Percentiles rank a stretch among this genome's conserved stretches.
Evolutionary conservation across 768 basidiomycete species (phyloP).

Genomic region (Lactifluus rugatus): DNA sequence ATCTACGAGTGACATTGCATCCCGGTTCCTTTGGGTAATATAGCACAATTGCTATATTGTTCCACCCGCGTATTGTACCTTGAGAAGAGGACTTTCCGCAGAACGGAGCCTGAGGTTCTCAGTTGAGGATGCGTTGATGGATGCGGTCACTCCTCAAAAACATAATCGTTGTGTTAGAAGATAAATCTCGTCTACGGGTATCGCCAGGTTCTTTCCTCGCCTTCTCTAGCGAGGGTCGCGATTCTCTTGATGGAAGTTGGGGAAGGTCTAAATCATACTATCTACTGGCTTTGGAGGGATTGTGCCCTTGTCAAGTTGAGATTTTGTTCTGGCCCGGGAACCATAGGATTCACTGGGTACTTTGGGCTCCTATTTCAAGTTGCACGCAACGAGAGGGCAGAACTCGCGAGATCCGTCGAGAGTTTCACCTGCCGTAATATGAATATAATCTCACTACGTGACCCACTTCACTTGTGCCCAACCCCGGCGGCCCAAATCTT

Average conservation of each 20-base stretch:
- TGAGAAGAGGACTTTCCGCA: neutral
- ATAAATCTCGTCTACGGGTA: no score
- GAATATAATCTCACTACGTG: neutral
- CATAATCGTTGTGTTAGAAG: no score
- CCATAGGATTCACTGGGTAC: neutral
- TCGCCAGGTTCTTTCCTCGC: no score
- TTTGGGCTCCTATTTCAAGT: neutral
- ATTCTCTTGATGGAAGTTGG: no score
- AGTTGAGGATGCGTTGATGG: neutral
- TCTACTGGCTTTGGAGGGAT: neutral
- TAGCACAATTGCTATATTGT: neutral
- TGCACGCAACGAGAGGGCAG: neutral
- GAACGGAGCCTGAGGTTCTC: neutral
- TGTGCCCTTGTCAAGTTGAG: no score
- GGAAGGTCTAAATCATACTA: neutral
- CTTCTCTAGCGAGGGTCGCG: no score
- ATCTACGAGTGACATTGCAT: neutral
- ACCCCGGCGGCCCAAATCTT: neutral
- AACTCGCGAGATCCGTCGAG: neutral
- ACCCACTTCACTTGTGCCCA: neutral
- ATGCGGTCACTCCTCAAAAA: neutral
- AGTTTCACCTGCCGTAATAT: neutral
- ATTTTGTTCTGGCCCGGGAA: no score
- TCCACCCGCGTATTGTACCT: no score
- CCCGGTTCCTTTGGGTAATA: neutral